phyloP scores from a whole-genome alignment of 331 rosid genomes.

The Quercus phellos region DNA sequence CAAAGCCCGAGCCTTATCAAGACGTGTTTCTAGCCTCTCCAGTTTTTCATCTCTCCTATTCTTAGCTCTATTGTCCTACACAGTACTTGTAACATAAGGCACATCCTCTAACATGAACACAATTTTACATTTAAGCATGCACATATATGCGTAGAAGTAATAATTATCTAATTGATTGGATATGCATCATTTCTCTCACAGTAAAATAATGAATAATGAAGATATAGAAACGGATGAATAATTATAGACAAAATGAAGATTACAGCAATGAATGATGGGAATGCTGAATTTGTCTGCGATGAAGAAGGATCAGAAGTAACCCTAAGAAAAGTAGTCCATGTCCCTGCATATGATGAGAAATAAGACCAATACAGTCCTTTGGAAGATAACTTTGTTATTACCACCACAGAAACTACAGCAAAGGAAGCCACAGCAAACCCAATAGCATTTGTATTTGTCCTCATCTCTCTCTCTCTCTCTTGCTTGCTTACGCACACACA shows the following conservation, averaged over 20 bases:
- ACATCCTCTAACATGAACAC: too few relatives aligned
- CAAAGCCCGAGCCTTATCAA: conserved; percentile 44
- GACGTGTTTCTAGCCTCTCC: conserved; percentile 44
- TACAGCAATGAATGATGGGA: too few relatives aligned
- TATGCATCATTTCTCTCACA: too few relatives aligned
- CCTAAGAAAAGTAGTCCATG: background rate
- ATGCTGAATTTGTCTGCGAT: too few relatives aligned
- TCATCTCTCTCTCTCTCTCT: background rate
- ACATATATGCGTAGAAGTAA: too few relatives aligned
- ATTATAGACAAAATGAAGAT: too few relatives aligned
- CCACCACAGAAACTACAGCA: conserved; percentile 16
- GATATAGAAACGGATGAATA: too few relatives aligned
- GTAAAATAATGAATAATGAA: too few relatives aligned
- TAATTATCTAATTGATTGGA: too few relatives aligned
- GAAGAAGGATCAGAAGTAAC: background rate
- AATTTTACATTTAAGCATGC: too few relatives aligned
- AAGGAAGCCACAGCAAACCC: conserved; percentile 20
- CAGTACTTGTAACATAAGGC: too few relatives aligned
- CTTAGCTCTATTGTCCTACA: background rate
- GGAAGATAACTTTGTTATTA: conserved; percentile 11
- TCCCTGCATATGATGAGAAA: conserved; percentile 2
- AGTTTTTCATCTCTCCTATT: conserved; percentile 23
- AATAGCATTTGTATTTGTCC: background rate
- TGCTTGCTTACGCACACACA: background rate
- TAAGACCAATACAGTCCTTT: conserved; percentile 5